Percentiles rank a stretch among this genome's conserved stretches.
phyloP scores from a whole-genome alignment of 2,329 filamentous ascomycete species.

The Seiridium cupressi region DNA sequence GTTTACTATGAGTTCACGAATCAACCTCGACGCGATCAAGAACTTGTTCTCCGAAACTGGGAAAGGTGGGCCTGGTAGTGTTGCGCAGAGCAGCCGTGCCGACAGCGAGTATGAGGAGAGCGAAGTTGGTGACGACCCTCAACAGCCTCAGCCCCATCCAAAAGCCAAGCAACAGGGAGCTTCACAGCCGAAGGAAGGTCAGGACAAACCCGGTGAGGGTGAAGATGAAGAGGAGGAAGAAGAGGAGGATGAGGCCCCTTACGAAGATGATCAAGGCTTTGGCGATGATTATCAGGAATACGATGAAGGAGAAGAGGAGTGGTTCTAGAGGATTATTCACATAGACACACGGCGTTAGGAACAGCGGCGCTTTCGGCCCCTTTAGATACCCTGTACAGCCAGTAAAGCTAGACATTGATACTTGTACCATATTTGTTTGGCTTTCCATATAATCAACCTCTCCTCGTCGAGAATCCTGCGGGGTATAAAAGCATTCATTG shows the following conservation, averaged over 20 bases:
- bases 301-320: constrained; percentile 1
- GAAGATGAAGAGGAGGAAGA: constrained; percentile 25
- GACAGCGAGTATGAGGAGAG: constrained; percentile 31
- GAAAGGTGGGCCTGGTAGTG: constrained; percentile 45
- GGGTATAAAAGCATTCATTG: too few relatives aligned
- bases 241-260: constrained; percentile 14
- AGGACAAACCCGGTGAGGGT: background rate
- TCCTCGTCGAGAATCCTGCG: too few relatives aligned
- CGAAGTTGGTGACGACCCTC: constrained; percentile 15
- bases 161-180: background rate
- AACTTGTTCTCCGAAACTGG: constrained; percentile 51
- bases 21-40: constrained; percentile 67
- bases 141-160: background rate
- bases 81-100: constrained; percentile 33
- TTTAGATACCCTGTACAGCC: background rate
- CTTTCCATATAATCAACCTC: too few relatives aligned
- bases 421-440: background rate
- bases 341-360: background rate
- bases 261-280: background rate
- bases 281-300: background rate
- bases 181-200: background rate
- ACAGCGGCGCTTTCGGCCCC: background rate
- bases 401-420: background rate
- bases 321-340: background rate
- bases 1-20: constrained; percentile 68